phyloP scores from a whole-genome alignment of 2,329 filamentous ascomycete genomes.

The Dactylellina cionopaga region DNA sequence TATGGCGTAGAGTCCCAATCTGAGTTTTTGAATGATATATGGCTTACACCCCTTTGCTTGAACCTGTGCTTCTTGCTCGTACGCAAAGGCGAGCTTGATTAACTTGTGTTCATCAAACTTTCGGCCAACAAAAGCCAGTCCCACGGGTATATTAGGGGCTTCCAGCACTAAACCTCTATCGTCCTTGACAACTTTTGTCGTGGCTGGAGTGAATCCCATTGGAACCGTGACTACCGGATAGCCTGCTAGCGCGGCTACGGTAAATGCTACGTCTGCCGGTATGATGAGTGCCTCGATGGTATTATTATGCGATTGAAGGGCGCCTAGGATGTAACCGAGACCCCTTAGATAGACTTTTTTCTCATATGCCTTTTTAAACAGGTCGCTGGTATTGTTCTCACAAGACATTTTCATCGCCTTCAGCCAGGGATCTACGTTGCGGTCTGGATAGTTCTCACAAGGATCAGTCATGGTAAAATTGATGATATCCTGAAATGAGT shows the following conservation, averaged over 20 bases:
- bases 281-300: conserved; percentile 26
- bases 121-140: conserved; percentile 7
- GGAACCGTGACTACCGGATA: conserved; percentile 19
- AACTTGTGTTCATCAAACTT: conserved; percentile 19
- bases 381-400: conserved; percentile 10
- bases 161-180: not conserved
- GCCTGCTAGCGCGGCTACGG: conserved; percentile 5
- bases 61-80: no score
- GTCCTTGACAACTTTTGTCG: not conserved
- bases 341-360: conserved; percentile 13
- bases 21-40: no score
- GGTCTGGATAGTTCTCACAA: conserved; percentile 18
- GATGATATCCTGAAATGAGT: conserved; percentile 19
- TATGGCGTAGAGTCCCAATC: no score
- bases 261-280: not conserved
- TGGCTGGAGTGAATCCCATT: conserved; percentile 9
- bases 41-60: no score
- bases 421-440: conserved; percentile 3
- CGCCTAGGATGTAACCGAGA: conserved; percentile 11
- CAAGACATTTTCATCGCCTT: conserved; percentile 6
- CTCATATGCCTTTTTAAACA: not conserved
- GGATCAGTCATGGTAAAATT: conserved; percentile 14
- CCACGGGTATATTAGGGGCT: conserved; percentile 4
- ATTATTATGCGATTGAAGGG: not conserved
- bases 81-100: no score